Conservation (phyloP, 2,329 filamentous ascomycete species). For the Ophiobolus disseminans region DNA sequence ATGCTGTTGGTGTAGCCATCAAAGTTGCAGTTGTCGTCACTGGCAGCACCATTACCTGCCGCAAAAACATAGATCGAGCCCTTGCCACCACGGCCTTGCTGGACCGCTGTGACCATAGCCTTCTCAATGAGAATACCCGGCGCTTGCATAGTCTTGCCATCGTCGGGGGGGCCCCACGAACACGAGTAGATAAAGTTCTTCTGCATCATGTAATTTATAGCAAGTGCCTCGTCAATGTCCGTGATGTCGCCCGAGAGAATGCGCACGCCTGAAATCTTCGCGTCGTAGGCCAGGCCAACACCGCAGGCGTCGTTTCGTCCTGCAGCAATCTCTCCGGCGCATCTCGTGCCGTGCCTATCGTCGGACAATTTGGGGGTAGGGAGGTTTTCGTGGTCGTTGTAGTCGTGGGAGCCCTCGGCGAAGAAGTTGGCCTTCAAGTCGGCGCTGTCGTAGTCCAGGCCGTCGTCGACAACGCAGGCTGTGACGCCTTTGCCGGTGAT, state of each 20-base stretch:
- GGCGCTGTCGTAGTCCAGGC: slow-evolving; percentile 92
- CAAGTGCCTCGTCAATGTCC: slow-evolving; percentile 88
- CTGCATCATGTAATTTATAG: slow-evolving; percentile 91
- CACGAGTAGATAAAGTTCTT: slow-evolving; percentile 98
- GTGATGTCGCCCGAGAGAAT: slow-evolving; percentile 91
- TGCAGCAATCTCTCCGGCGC: slow-evolving; percentile 91
- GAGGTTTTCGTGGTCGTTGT: slow-evolving; percentile 82
- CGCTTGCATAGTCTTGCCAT: slow-evolving; percentile 91
- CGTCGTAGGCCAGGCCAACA: slow-evolving; percentile 93
- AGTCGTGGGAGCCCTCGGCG: slow-evolving; percentile 90
- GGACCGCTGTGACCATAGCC: slow-evolving; percentile 90
- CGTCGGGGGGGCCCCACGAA: slow-evolving; percentile 96
- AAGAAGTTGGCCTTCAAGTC: slow-evolving; percentile 96
- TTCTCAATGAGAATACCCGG: slow-evolving; percentile 86
- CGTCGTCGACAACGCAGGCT: slow-evolving; percentile 94
- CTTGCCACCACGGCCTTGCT: slow-evolving; percentile 81
- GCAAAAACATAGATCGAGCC: slow-evolving; percentile 97
- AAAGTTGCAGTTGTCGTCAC: slow-evolving; percentile 97
- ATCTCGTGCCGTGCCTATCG: slow-evolving; percentile 90
- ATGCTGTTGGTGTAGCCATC: slow-evolving; percentile 99
- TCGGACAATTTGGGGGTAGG: slow-evolving; percentile 84
- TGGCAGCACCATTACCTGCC: slow-evolving; percentile 87
- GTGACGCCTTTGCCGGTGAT: slow-evolving; percentile 89
- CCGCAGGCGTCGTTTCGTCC: slow-evolving; percentile 93
- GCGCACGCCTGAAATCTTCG: slow-evolving; percentile 87